These are phyloP conservation scores for Plasmodium fragile DNA, from an alignment of 169 alveolate genomes.

Conservation along the genomic window DNA sequence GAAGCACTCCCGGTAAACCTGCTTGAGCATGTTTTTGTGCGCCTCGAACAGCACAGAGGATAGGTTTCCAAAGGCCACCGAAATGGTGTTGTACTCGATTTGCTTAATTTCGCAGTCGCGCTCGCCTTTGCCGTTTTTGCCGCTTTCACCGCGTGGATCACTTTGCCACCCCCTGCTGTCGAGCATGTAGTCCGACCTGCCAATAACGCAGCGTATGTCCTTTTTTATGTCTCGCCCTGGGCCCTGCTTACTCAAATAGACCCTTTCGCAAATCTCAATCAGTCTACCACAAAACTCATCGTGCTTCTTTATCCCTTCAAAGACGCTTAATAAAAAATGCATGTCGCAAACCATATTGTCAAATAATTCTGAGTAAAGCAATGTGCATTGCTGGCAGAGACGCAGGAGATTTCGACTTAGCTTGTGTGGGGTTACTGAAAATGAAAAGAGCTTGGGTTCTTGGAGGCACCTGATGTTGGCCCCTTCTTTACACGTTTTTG, in stretches of 20 bases:
- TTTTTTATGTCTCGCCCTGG: slow-evolving; percentile 29
- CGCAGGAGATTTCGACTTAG: slow-evolving; percentile 2
- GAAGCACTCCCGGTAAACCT: slow-evolving; percentile 52
- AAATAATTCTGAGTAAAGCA: slow-evolving; percentile 42
- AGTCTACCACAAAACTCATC: slow-evolving; percentile 35
- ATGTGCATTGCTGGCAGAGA: slow-evolving; percentile 32
- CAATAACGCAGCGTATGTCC: slow-evolving; percentile 68
- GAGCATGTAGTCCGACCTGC: slow-evolving; percentile 65
- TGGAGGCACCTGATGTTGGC: background rate
- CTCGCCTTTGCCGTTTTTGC: background rate
- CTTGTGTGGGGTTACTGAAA: slow-evolving; percentile 37
- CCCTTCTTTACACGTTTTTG: background rate
- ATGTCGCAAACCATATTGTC: slow-evolving; percentile 68
- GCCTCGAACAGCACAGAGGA: slow-evolving; percentile 41
- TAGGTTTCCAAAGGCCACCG: slow-evolving; percentile 67
- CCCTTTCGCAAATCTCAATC: slow-evolving; percentile 35
- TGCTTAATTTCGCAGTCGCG: slow-evolving; percentile 16
- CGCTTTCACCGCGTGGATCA: background rate
- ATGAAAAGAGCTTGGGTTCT: slow-evolving; percentile 41
- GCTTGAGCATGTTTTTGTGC: slow-evolving; percentile 46
- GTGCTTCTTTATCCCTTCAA: slow-evolving; percentile 9
- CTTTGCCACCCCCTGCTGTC: background rate
- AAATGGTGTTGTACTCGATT: slow-evolving; percentile 69
- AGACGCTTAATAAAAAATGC: slow-evolving; percentile 19
- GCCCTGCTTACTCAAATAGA: background rate